Evolutionary conservation across 768 basidiomycete species (phyloP), one percentile per base, ranked within the genome.

Genomic region (Megacollybia marginata): DNA sequence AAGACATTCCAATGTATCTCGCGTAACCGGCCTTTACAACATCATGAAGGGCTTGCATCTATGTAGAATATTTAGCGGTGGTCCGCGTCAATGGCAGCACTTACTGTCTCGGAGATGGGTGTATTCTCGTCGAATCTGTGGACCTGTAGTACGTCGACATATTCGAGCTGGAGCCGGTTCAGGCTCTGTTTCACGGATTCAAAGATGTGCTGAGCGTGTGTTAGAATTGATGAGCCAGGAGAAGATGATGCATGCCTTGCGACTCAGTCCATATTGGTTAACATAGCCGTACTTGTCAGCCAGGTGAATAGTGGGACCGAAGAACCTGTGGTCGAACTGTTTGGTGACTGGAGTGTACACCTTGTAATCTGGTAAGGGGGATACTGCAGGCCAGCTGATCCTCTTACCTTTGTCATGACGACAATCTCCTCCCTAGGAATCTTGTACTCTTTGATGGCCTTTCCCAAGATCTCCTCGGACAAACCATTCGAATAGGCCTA

Each of bases 41-140:
- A 51, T 78, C 76, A 47, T 77, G 72, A 13, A 76, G 63, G 20
- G 77, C 76, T 61, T 72, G 67, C 73, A 77, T 77, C 57, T 71
- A 47, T 16, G n/a, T 42, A 52, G 33, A 36, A 60, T 65, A 59
- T 73, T 78, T 20, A 18, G 23, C 16, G n/a, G n/a, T 4, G 34
- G 38, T 42, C 36, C 52, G 75, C 65, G 43, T 62, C 68, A 28
- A 73, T 53, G 8, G 75, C 11, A 12, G 35, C 40, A 35, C 75
- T 32, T 33, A 56, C 51, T 8, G 66, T 69, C 57, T 68, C 69
- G 40, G 54, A 53, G 40, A 63, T 55, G 6, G 57, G 53, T 4
- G 56, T 45, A 61, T 62, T 48, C 11, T 45, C 23, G 51, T 68
- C 68, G 48, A 65, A 67, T 18, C 65, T 59, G 50, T 67, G 65